phyloP scores from a whole-genome alignment of 352 stramenopile genomes.

The Globisporangium iwayamae region DNA sequence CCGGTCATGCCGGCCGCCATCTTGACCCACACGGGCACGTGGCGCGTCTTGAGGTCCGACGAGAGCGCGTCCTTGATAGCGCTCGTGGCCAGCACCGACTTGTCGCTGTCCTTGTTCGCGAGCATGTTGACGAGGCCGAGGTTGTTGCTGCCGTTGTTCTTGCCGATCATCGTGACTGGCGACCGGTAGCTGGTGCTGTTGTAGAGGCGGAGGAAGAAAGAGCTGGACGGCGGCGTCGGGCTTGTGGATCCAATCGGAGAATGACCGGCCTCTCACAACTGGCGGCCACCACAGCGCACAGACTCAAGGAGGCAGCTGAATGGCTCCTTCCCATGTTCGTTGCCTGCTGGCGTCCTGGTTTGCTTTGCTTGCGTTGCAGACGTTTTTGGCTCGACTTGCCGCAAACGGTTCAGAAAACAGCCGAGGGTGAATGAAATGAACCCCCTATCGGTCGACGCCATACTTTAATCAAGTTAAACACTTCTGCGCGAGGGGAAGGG shows the following conservation, averaged over 20 bases:
- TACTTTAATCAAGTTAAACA: not conserved
- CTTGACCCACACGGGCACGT: constrained; percentile 76
- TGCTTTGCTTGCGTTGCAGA: not conserved
- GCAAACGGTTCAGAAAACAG: not conserved
- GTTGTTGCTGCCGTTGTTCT: constrained; percentile 18
- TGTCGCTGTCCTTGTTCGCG: constrained; percentile 14
- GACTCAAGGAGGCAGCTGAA: not conserved
- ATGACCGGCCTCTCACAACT: constrained; percentile 21
- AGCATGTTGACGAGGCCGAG: constrained; percentile 15
- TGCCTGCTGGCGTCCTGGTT: not conserved
- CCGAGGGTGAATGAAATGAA: not conserved
- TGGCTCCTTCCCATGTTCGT: not conserved
- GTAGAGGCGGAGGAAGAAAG: constrained; percentile 1
- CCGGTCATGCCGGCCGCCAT: constrained; percentile 85
- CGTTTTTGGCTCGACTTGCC: not conserved
- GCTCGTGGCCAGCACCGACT: constrained; percentile 49
- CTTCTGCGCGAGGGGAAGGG: not conserved
- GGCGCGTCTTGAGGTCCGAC: constrained; percentile 64
- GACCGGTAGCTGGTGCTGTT: not conserved
- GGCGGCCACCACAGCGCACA: no score
- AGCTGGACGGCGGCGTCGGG: not conserved
- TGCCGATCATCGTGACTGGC: constrained; percentile 14
- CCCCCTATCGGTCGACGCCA: not conserved
- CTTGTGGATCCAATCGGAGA: constrained; percentile 35
- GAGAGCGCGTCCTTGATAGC: constrained; percentile 74